Conservation (phyloP, 2,329 filamentous ascomycete species). For the Fonsecaea pugnacius region DNA sequence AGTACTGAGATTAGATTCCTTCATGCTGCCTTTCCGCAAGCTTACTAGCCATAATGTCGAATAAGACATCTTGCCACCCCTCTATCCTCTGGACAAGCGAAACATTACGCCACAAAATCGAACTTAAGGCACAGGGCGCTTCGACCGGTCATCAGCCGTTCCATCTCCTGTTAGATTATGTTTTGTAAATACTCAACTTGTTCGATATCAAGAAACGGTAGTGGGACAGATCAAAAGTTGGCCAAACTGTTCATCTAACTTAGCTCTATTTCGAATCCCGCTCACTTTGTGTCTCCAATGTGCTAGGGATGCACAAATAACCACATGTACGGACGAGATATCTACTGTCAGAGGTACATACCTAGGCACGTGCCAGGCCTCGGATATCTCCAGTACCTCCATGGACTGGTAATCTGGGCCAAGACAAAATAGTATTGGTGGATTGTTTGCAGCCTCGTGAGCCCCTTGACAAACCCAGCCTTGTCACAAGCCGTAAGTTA, state of each 20-base stretch:
- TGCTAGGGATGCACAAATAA: background rate
- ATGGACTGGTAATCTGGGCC: background rate
- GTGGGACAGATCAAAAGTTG: background rate
- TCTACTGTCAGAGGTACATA: background rate
- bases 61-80: too few relatives aligned
- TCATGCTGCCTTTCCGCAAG: too few relatives aligned
- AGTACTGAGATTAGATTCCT: too few relatives aligned
- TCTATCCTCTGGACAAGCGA: too few relatives aligned
- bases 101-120: too few relatives aligned
- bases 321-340: background rate
- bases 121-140: too few relatives aligned
- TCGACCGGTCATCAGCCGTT: too few relatives aligned
- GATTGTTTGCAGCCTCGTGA: background rate
- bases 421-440: background rate
- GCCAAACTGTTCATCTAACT: background rate
- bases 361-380: too few relatives aligned
- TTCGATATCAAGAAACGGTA: background rate
- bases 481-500: background rate
- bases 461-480: background rate
- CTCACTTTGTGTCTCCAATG: background rate
- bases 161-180: background rate
- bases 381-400: background rate
- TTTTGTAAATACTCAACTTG: background rate
- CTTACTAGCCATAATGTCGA: too few relatives aligned
- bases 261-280: background rate